Base-by-base conservation (phyloP, 2,329 filamentous ascomycete genomes). In the Ophiocordyceps unilateralis region DNA sequence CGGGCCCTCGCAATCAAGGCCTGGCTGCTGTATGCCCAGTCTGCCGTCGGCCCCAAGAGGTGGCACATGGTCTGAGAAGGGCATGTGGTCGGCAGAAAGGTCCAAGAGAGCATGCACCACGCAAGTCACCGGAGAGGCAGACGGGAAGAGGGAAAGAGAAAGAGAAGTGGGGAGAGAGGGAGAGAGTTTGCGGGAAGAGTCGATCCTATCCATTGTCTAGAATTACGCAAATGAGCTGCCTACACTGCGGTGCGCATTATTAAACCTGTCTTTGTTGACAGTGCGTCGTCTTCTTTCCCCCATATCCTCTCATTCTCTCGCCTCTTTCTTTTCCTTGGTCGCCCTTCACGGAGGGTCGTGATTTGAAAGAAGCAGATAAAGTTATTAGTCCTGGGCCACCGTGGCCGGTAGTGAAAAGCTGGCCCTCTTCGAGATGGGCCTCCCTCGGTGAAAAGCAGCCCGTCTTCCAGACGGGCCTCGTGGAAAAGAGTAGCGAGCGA, bases 171-270 rank as follows among this genome's bases (percentile, higher is more conserved):
- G 19, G 36, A 22, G 36, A 38, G 20, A 38, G 20, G 12, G 12
- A 38, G 11, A 8, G 8, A 8, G 34, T n/a, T 53, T 46, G 23
- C 48, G 45, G 23, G 17, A 28, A 26, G 23, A 44, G 23, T n/a
- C 23, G 24, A 22, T 26, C 44, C 19, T 48, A 41, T 22, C 20
- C 37, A 39, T 22, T 15, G 36, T 38, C 36, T 38, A 38, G 19
- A 38, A 38, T 22, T 38, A 38, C 36, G 20, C 36, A 22, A 22
- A 38, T 20, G 22, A 38, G 32, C 32, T 34, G 32, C 15, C 8
- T 17, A 17, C 32, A 9, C 15, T 9, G 6, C 5, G 10, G 32
- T 17, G 32, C 15, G 15, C 15, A 34, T 17, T 7, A 34, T 34
- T 34, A 34, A n/a, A 17, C 5, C 15, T n/a, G 30, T 32, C 30